Evolutionary conservation across 306 rosid genomes (phyloP).

Genomic region (Glycine tomentella): DNA sequence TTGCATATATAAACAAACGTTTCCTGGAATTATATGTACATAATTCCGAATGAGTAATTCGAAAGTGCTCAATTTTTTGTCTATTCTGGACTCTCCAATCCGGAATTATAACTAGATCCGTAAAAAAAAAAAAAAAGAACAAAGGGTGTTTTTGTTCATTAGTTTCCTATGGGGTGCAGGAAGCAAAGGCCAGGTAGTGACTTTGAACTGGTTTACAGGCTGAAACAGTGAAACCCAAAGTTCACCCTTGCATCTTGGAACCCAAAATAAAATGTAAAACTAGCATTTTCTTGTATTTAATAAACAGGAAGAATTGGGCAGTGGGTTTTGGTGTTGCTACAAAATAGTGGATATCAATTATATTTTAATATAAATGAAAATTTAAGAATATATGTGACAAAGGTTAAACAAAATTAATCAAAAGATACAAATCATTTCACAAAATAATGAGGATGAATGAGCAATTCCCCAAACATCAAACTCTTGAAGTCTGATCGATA

Average conservation of each 20-base stretch:
- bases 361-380: conserved; percentile 34
- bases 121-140: too few species aligned
- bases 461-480: conserved; percentile 34
- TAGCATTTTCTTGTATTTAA: not conserved
- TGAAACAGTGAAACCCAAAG: not conserved
- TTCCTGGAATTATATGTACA: too few species aligned
- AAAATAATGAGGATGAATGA: conserved; percentile 14
- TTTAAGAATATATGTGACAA: not conserved
- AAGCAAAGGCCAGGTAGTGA: too few species aligned
- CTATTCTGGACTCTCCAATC: too few species aligned
- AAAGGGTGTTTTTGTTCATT: too few species aligned
- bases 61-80: too few species aligned
- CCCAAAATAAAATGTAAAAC: not conserved
- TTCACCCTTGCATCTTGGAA: not conserved
- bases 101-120: too few species aligned
- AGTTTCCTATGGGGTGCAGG: too few species aligned
- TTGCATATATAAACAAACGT: too few species aligned
- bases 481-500: conserved; percentile 53
- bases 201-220: not conserved
- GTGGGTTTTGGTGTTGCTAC: not conserved
- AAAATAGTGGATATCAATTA: not conserved
- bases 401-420: conserved; percentile 26
- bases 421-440: not conserved
- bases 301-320: not conserved
- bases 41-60: too few species aligned